phyloP scores from a whole-genome alignment of 495 filamentous ascomycete genomes.

The Articulospora tetracladia region DNA sequence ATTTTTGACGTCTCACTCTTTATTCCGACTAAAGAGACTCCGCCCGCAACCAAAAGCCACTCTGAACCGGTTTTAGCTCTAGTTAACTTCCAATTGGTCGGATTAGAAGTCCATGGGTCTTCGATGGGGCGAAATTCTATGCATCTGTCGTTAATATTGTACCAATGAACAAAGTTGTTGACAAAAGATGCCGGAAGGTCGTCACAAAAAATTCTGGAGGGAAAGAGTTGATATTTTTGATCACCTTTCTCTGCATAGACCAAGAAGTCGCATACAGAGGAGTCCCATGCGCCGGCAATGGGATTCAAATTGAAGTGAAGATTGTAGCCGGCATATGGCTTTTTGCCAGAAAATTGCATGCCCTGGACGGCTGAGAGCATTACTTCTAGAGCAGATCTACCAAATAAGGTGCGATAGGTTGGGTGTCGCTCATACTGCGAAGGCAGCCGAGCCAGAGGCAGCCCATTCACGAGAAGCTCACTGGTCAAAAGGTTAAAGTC shows the following conservation, averaged over 20 bases:
- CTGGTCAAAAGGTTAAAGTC: conserved; percentile 47
- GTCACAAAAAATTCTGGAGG: not conserved
- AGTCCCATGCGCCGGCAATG: not conserved
- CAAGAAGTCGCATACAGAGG: not conserved
- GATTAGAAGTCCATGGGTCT: conserved; percentile 31
- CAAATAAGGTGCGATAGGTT: conserved; percentile 34
- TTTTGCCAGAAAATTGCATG: conserved; percentile 17
- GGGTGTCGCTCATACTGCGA: conserved; percentile 29
- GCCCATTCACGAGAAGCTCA: conserved; percentile 44
- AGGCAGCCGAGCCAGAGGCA: conserved; percentile 39
- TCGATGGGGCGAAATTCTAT: conserved; percentile 44
- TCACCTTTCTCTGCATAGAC: not conserved
- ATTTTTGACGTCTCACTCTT: conserved; percentile 8
- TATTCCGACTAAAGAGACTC: not conserved
- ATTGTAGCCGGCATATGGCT: not conserved
- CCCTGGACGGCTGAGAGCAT: conserved; percentile 10
- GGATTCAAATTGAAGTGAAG: not conserved
- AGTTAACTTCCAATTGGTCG: conserved; percentile 7
- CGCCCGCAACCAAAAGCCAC: not conserved
- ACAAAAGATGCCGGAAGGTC: conserved; percentile 43
- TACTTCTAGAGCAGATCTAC: conserved; percentile 21
- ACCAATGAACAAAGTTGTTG: conserved; percentile 48
- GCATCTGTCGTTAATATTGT: conserved; percentile 27
- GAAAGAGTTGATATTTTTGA: not conserved
- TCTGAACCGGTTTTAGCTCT: not conserved